Evolutionary conservation across 345 rosid species (phyloP).

Genomic region (Melaleuca quinquenervia): DNA sequence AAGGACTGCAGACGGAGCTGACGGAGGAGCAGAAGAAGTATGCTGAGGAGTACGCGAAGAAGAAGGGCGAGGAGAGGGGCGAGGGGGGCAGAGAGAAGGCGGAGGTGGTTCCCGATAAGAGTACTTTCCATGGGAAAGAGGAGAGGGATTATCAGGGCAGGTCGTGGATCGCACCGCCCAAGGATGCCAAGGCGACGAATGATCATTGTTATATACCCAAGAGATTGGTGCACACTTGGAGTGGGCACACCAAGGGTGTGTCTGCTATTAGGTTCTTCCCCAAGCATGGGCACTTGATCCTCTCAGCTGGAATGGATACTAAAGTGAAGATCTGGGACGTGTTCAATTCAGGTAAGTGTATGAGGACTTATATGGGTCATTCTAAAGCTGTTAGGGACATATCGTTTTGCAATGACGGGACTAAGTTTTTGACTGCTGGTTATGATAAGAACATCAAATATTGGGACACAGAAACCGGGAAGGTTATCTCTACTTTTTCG

Average conservation of each 20-base stretch:
- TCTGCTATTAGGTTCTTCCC: conserved; percentile 91
- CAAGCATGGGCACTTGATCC: conserved; percentile 90
- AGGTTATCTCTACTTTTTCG: conserved; percentile 82
- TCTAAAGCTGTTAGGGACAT: conserved; percentile 91
- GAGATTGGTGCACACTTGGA: conserved; percentile 79
- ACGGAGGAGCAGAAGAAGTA: conserved; percentile 98
- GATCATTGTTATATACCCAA: conserved; percentile 89
- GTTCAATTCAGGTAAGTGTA: conserved; percentile 89
- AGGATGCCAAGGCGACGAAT: conserved; percentile 83
- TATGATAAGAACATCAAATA: conserved; percentile 94
- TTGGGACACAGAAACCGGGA: conserved; percentile 97
- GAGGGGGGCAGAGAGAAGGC: conserved; percentile 46
- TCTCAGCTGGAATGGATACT: conserved; percentile 93
- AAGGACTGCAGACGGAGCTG: conserved; percentile 61
- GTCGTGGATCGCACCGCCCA: conserved; percentile 91
- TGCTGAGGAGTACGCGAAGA: conserved; percentile 90
- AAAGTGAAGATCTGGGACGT: conserved; percentile 99
- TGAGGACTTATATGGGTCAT: conserved; percentile 99
- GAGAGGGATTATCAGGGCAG: conserved; percentile 95
- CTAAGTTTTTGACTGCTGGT: conserved; percentile 87
- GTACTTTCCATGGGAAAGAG: conserved; percentile 92
- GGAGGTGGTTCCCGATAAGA: conserved; percentile 71
- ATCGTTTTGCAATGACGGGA: conserved; percentile 88
- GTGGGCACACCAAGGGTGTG: conserved; percentile 83
- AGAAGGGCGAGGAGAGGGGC: conserved; percentile 76